phyloP scores from a whole-genome alignment of 805 yeast species.

The Saturnispora serradocipensis region DNA sequence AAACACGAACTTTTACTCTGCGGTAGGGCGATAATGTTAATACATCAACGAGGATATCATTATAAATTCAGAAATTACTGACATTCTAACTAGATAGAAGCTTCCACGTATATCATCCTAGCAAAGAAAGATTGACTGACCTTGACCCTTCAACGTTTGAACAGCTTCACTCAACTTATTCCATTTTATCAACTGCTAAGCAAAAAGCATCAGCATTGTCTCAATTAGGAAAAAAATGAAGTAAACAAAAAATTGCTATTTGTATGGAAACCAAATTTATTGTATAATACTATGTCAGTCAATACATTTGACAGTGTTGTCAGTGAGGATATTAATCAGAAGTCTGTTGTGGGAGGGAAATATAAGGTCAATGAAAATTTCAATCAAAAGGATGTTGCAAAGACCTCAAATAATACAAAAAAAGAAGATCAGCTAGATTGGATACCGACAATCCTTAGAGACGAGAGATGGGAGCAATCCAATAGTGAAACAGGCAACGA shows the following conservation, averaged over 20 bases:
- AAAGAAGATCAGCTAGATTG: conserved; percentile 10
- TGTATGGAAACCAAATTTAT: neutral
- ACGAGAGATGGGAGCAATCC: conserved; percentile 20
- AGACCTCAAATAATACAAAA: no score
- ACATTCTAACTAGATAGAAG: no score
- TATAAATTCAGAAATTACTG: no score
- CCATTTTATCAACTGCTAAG: neutral
- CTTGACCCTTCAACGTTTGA: no score
- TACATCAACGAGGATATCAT: no score
- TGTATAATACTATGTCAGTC: neutral
- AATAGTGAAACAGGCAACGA: neutral
- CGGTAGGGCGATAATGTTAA: no score
- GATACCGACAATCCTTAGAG: conserved; percentile 22
- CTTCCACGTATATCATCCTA: no score
- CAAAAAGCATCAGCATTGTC: neutral
- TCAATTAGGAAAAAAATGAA: neutral
- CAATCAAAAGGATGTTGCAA: conserved; percentile 1
- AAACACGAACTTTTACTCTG: no score
- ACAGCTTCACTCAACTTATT: neutral
- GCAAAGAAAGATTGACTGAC: no score
- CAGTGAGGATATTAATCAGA: conserved; percentile 15
- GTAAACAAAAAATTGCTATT: neutral
- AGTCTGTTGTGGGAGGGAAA: conserved; percentile 1
- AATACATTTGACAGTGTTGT: conserved; percentile 13
- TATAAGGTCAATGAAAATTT: conserved; percentile 10